Evolutionary conservation across 1,139 yeast species (phyloP).

Genomic region (Saccharomyces hybrid): DNA sequence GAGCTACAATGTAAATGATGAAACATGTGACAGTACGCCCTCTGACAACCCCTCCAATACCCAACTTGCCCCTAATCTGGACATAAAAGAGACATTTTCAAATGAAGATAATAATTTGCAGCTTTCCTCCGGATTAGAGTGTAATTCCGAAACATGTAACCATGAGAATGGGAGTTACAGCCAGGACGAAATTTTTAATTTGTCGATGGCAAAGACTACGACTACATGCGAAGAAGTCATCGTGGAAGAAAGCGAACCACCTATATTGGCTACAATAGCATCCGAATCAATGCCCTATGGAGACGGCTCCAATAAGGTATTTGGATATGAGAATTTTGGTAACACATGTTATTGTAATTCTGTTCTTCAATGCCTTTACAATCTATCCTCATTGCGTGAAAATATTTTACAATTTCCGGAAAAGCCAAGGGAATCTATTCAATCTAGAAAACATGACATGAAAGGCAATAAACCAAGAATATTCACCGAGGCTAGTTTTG

Average conservation of each 20-base stretch:
- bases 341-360: conserved; percentile 89
- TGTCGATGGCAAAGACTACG: neutral
- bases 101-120: neutral
- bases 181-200: neutral
- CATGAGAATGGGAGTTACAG: neutral
- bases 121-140: neutral
- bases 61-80: neutral
- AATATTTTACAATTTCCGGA: conserved; percentile 42
- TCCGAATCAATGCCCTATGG: conserved; percentile 37
- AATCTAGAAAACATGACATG: conserved; percentile 35
- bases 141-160: neutral
- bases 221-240: neutral
- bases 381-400: conserved; percentile 57
- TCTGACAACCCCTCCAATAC: neutral
- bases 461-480: conserved; percentile 40
- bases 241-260: neutral
- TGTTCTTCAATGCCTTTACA: conserved; percentile 73
- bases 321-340: conserved; percentile 91
- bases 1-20: neutral
- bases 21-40: neutral
- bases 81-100: neutral
- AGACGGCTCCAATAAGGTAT: conserved; percentile 61
- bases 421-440: conserved; percentile 20
- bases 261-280: conserved; percentile 1
- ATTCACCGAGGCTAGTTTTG: conserved; percentile 32